phyloP scores from a whole-genome alignment of 2,329 filamentous ascomycete species.

The Fusarium goolgardi region DNA sequence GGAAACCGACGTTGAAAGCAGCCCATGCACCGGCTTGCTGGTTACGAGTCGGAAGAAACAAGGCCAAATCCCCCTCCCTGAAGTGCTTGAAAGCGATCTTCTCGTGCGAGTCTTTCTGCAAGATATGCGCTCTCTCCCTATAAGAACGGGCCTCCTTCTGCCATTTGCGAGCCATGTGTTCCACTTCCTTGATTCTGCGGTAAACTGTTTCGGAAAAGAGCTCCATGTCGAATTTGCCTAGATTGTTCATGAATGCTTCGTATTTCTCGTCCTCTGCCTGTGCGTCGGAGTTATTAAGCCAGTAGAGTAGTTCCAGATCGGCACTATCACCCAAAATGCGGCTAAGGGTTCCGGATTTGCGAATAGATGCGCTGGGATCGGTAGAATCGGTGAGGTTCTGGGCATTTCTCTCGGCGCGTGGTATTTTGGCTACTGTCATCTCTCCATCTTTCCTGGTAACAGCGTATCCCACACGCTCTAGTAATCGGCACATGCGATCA shows the following conservation, averaged over 20 bases:
- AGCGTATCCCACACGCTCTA: conserved; percentile 88
- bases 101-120: conserved; percentile 88
- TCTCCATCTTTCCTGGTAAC: conserved; percentile 77
- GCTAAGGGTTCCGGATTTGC: conserved; percentile 64
- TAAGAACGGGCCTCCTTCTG: conserved; percentile 89
- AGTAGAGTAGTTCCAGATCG: conserved; percentile 81
- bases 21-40: conserved; percentile 96
- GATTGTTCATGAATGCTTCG: conserved; percentile 75
- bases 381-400: conserved; percentile 70
- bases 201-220: conserved; percentile 85
- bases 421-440: conserved; percentile 80
- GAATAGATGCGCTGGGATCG: conserved; percentile 65
- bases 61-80: conserved; percentile 93
- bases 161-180: conserved; percentile 92
- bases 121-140: conserved; percentile 83
- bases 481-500: conserved; percentile 81
- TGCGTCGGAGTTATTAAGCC: conserved; percentile 77
- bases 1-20: conserved; percentile 96
- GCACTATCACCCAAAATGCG: conserved; percentile 69
- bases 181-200: conserved; percentile 91
- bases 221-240: conserved; percentile 85
- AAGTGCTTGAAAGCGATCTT: conserved; percentile 97
- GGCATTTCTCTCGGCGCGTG: conserved; percentile 66
- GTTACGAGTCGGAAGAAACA: conserved; percentile 94
- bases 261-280: conserved; percentile 80